Percentiles rank a stretch among this genome's conserved stretches.
Evolutionary conservation across 148 eudicot species (phyloP).

Genomic region (Pharnaceum exiguum): DNA sequence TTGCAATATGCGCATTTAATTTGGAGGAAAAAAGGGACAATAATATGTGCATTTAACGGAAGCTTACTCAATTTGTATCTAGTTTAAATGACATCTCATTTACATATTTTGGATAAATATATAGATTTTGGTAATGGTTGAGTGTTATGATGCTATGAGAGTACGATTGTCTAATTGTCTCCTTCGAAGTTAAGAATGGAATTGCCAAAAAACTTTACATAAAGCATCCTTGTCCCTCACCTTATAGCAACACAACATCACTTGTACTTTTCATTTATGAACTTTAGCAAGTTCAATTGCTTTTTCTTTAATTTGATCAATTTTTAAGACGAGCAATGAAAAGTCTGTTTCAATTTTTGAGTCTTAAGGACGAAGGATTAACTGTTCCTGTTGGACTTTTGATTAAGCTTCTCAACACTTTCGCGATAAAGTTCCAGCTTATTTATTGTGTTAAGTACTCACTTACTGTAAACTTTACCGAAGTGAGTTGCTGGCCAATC

Average conservation of each 20-base stretch:
- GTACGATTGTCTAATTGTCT: no score
- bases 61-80: no score
- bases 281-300: constrained; percentile 5
- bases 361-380: constrained; percentile 26
- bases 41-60: no score
- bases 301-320: background rate
- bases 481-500: constrained; percentile 7
- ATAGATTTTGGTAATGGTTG: no score
- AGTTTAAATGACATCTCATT: no score
- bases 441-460: background rate
- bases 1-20: no score
- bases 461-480: constrained; percentile 1
- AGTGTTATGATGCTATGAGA: no score
- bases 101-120: no score
- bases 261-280: constrained; percentile 13
- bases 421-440: background rate
- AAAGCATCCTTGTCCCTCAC: constrained; percentile 2
- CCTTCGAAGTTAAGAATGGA: constrained; percentile 27
- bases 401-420: background rate
- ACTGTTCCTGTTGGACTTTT: constrained; percentile 11
- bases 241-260: background rate
- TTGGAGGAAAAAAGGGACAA: no score
- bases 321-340: background rate
- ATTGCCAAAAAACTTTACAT: background rate
- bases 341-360: background rate